These are phyloP conservation scores for Claviceps capensis DNA, from an alignment of 2,329 filamentous ascomycete species.

Conservation along the genomic window DNA sequence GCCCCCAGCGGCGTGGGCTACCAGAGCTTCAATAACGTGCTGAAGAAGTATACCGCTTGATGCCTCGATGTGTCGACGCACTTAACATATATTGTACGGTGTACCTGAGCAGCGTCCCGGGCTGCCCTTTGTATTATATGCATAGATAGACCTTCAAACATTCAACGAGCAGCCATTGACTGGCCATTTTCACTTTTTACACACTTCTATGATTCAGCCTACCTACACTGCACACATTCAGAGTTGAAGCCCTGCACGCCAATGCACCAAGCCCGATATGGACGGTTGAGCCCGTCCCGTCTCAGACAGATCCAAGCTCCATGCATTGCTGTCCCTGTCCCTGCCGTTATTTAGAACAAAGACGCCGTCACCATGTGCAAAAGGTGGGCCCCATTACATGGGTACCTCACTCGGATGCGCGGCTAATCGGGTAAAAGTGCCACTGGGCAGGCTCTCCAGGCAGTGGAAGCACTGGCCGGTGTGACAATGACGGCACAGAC, in stretches of 20 bases:
- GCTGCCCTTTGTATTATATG: not conserved
- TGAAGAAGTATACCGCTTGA: constrained; percentile 8
- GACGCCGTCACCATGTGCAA: too few species aligned
- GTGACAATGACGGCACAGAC: not conserved
- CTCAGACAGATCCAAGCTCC: not conserved
- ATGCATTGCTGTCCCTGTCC: not conserved
- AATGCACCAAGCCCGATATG: too few species aligned
- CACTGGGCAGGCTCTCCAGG: too few species aligned
- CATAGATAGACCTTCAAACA: not conserved
- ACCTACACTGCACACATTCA: too few species aligned
- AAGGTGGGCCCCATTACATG: too few species aligned
- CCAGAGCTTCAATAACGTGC: constrained; percentile 14
- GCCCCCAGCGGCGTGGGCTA: constrained; percentile 29
- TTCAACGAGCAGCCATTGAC: not conserved
- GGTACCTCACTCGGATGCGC: too few species aligned
- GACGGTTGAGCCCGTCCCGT: not conserved
- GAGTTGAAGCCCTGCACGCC: too few species aligned
- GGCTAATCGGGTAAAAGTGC: too few species aligned
- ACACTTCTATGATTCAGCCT: too few species aligned
- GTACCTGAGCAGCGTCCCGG: too few species aligned
- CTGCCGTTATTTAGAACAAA: too few species aligned
- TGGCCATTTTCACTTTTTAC: not conserved
- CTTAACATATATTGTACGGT: not conserved
- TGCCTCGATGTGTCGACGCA: not conserved
- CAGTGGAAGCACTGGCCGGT: too few species aligned